Conservation (phyloP, 148 eudicot species). For the Arctostaphylos glauca region DNA sequence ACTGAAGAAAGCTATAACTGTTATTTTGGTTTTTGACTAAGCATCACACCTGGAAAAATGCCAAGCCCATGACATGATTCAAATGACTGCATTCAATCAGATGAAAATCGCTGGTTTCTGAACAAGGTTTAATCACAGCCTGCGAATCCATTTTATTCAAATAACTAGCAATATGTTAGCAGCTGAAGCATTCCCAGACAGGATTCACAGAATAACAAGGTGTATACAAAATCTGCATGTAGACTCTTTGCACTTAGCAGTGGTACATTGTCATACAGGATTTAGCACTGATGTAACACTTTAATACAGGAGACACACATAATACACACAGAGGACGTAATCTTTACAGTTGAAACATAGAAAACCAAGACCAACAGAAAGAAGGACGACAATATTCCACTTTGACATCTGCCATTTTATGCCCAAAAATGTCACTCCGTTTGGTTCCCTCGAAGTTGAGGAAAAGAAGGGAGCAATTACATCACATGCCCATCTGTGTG, state of each 20-base stretch:
- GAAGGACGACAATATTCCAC: not conserved
- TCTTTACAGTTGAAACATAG: not conserved
- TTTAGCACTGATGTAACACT: not conserved
- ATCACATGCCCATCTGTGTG: not conserved
- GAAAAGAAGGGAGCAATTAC: not conserved
- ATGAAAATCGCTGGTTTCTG: not conserved
- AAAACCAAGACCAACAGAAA: not conserved
- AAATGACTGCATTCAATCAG: not conserved
- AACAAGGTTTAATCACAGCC: not conserved
- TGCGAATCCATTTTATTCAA: not conserved
- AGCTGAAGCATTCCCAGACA: too few species aligned
- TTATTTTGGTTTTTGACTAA: not conserved
- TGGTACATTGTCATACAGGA: not conserved
- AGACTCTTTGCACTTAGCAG: not conserved
- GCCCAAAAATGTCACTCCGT: not conserved
- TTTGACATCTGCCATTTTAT: not conserved
- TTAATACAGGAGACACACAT: not conserved
- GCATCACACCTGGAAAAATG: slow-evolving; percentile 1
- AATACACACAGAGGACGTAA: not conserved
- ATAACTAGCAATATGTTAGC: too few species aligned
- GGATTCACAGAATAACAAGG: too few species aligned
- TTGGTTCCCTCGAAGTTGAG: not conserved
- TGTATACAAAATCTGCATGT: not conserved
- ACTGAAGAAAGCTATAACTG: not conserved
- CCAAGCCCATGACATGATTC: not conserved